Base-by-base conservation (phyloP, 805 yeast genomes). In the Yamadazyma scolyti region DNA sequence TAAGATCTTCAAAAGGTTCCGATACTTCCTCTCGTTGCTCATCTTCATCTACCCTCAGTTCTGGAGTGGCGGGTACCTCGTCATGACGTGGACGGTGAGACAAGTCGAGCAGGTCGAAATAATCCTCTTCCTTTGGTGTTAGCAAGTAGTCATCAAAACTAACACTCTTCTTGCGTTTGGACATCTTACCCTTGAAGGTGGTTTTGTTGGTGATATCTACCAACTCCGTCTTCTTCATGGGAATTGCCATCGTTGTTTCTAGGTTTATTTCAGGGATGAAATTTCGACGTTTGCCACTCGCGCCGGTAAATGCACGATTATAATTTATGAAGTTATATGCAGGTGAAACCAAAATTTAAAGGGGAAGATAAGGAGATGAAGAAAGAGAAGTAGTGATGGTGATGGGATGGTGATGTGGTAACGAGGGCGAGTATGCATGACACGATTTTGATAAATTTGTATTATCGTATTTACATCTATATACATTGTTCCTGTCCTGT, bases 51-150 rank as follows among this genome's bases (percentile, higher is more conserved):
- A 23, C 27, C 13, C 28, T 16, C 14, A 21, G 21, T 14, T 27
- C 27, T 11, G 33, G 24, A 5, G 28, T 17, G 8, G 31, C 30
- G 7, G n/a, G 26, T 5, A 6, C 13, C 4, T 15, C 24, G 16
- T 22, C 27, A 10, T 26, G 29, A n/a, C n/a, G n/a, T n/a, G n/a
- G n/a, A n/a, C n/a, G 11, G 8, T 8, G 11, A 23, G 8, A 19
- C 10, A 12, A 4, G 18, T 20, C 14, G 23, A 16, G 12, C 28
- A 25, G 5, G 35, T 53, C 52, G 17, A 56, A 61, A 31, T 61
- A 58, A 28, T 60, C 62, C 21, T 63, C 71, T 16, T 65, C 65
- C 36, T 61, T 63, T 4, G 71, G 71, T 2, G 71, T 65, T 30
- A 64, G 48, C 20, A 65, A 50, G 5, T 68, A 68, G 23, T 35